Evolutionary conservation across 2,329 filamentous ascomycete species (phyloP).

Genomic region (Stagonosporopsis vannaccii): DNA sequence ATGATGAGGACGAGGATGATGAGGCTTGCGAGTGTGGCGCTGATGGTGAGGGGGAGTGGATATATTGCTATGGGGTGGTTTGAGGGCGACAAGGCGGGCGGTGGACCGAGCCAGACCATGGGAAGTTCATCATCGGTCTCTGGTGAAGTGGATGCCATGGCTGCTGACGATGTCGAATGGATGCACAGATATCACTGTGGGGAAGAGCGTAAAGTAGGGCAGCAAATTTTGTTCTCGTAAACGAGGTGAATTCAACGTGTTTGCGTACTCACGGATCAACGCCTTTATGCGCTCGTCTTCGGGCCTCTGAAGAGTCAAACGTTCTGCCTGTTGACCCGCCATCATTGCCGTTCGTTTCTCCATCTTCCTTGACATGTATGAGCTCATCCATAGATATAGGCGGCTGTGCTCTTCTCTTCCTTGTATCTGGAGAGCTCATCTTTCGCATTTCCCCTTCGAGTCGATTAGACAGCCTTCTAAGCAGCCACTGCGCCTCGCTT

Average conservation of each 20-base stretch:
- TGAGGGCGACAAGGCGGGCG: constrained; percentile 3
- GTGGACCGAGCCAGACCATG: constrained; percentile 11
- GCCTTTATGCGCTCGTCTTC: constrained; percentile 5
- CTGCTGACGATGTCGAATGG: not conserved
- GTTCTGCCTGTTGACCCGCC: constrained; percentile 18
- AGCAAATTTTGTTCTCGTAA: not conserved
- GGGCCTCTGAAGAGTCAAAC: constrained; percentile 19
- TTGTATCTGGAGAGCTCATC: constrained; percentile 30
- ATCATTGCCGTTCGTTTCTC: constrained; percentile 6
- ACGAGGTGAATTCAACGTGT: not conserved
- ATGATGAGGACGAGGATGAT: constrained; percentile 1
- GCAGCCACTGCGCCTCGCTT: constrained; percentile 75
- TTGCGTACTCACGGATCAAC: constrained; percentile 12
- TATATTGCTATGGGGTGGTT: not conserved
- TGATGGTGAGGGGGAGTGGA: constrained; percentile 12
- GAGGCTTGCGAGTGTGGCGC: constrained; percentile 9
- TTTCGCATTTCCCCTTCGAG: constrained; percentile 56
- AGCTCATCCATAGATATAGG: constrained; percentile 46
- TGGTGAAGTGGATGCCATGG: not conserved
- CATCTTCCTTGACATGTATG: constrained; percentile 9
- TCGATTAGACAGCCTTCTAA: constrained; percentile 67
- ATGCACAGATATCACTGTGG: not conserved
- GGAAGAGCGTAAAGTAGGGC: not conserved
- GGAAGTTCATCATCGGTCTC: not conserved
- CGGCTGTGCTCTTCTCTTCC: constrained; percentile 32